Evolutionary conservation across 148 eudicot genomes (phyloP), one percentile per base, ranked within the genome.

Genomic region (Heliamphora exappendiculata): DNA sequence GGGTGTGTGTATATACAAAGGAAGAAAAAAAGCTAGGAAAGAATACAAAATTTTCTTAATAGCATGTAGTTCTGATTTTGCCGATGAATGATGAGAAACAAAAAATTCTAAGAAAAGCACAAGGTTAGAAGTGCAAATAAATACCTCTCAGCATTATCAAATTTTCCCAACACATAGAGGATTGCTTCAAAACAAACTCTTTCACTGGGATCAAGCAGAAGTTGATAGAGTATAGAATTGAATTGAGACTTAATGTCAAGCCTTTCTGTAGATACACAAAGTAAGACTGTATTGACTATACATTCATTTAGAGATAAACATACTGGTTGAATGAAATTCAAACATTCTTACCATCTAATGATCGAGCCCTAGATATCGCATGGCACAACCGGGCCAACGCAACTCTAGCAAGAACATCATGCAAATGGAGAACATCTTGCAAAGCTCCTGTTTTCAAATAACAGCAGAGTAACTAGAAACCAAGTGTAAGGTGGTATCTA

Each of bases 131-230:
- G 73, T n/a, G 34, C 0, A 31, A 69, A 29, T 28, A 59, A 33
- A 76, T 88, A 95, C 97, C 99, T 93, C 79, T 95, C 99, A 37
- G 94, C 81, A 74, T 86, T 86, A 78, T 95, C 99, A 69, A 78
- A 86, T 85, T 93, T 95, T 58, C 99, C 99, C 79, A 95, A 79
- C 34, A 95, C 97, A 74, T 97, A 92, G 47, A 91, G 80, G 78
- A 95, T 95, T 53, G 99, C 99, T 89, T 95, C 97, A 71, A 95
- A 95, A 81, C 99, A 95, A 66, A 95, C 99, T 82, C 97, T 89
- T 85, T 95, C 99, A 86, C 99, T 93, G 76, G 99, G 99, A 87
- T 95, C 99, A 81, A 95, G 83, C 73, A 95, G 99, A 65, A 95
- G 93, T 87, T 92, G 97, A 83, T 95, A 95, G 68, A 95, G 97